Conservation (phyloP, 2,329 filamentous ascomycete species). For the Paraconiothyrium sp. region DNA sequence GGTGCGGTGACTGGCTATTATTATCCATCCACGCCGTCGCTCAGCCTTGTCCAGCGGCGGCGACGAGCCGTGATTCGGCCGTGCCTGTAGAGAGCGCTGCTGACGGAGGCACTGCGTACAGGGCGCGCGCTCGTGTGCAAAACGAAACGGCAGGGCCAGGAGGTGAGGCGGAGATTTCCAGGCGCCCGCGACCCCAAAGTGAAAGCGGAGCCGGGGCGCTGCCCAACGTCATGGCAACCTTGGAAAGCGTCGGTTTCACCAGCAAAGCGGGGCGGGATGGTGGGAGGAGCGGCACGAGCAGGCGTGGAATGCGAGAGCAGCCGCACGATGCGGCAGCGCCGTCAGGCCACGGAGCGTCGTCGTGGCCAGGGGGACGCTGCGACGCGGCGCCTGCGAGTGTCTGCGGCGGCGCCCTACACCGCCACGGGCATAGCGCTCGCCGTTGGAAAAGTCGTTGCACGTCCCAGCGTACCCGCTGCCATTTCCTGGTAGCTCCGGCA, state of each 20-base stretch:
- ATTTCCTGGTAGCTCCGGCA: slow-evolving; percentile 1
- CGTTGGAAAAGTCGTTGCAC: slow-evolving; percentile 13
- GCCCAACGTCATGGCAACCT: slow-evolving; percentile 15
- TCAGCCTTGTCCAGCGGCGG: slow-evolving; percentile 16
- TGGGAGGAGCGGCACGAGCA: slow-evolving; percentile 12
- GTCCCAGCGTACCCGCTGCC: slow-evolving; percentile 5
- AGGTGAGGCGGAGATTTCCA: slow-evolving; percentile 21
- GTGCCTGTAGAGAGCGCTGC: too few relatives aligned
- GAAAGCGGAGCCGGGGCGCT: slow-evolving; percentile 1
- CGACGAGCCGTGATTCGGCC: slow-evolving; percentile 4
- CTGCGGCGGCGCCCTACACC: slow-evolving; percentile 2
- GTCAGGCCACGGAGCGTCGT: background rate
- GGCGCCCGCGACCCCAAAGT: slow-evolving; percentile 3
- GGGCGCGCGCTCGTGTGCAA: background rate
- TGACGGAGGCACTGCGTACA: background rate
- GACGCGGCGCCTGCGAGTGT: background rate
- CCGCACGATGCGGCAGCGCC: slow-evolving; percentile 11
- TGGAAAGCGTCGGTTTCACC: slow-evolving; percentile 1
- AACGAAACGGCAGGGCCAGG: background rate
- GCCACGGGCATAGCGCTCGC: slow-evolving; percentile 2
- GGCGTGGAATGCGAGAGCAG: background rate
- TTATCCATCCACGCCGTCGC: slow-evolving; percentile 6
- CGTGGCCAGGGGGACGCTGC: background rate
- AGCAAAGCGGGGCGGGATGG: slow-evolving; percentile 14
- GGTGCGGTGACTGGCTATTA: slow-evolving; percentile 16